phyloP scores from a whole-genome alignment of 2,329 filamentous ascomycete genomes.

The Trichoderma pleuroti region DNA sequence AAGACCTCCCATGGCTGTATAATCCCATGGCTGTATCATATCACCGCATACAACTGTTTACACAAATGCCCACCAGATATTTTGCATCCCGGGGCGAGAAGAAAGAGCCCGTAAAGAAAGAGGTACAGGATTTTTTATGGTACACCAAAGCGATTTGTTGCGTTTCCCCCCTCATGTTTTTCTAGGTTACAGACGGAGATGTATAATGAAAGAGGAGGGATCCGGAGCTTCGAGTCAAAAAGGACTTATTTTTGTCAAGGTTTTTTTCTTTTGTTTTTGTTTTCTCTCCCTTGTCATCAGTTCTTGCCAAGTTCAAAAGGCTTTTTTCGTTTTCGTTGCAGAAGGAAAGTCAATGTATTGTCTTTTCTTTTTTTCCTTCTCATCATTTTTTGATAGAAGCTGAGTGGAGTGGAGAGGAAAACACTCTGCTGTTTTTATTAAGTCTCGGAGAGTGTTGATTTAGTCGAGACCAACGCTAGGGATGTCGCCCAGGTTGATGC shows the following conservation, averaged over 20 bases:
- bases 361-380: not conserved
- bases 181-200: not conserved
- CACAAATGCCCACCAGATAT: constrained; percentile 38
- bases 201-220: not conserved
- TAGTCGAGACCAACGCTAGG: constrained; percentile 55
- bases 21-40: constrained; percentile 29
- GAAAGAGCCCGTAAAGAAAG: constrained; percentile 20
- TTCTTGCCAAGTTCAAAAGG: not conserved
- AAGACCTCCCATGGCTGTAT: constrained; percentile 30
- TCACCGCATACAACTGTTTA: constrained; percentile 37
- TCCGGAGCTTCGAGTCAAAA: constrained; percentile 11
- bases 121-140: constrained; percentile 34
- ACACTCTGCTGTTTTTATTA: not conserved
- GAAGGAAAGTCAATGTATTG: not conserved
- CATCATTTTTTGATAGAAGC: not conserved
- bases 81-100: constrained; percentile 28
- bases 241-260: constrained; percentile 4
- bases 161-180: not conserved
- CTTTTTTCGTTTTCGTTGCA: not conserved
- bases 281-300: not conserved
- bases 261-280: constrained; percentile 12
- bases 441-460: constrained; percentile 18
- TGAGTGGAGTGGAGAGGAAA: constrained; percentile 13
- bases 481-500: constrained; percentile 46
- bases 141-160: constrained; percentile 31